Evolutionary conservation across 495 filamentous ascomycete species (phyloP).

Genomic region (Xylona heveae): DNA sequence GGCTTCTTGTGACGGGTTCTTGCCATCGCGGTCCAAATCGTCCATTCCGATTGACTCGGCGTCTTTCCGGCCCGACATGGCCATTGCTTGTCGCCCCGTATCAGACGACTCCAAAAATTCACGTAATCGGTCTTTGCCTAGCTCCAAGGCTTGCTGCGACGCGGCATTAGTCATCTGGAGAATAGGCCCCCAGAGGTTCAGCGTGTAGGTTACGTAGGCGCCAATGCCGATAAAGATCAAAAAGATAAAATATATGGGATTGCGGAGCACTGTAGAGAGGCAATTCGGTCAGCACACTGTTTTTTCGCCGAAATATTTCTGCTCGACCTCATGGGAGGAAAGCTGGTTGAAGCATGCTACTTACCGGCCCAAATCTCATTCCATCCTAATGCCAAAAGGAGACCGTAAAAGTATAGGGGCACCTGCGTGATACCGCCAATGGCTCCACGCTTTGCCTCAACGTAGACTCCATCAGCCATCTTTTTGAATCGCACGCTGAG

Average conservation of each 20-base stretch:
- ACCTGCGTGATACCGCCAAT: slow-evolving; percentile 91
- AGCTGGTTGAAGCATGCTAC: slow-evolving; percentile 11
- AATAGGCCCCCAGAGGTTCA: slow-evolving; percentile 93
- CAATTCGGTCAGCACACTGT: slow-evolving; percentile 4
- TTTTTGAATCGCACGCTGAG: slow-evolving; percentile 92
- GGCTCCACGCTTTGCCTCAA: slow-evolving; percentile 89
- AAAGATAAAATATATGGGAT: slow-evolving; percentile 81
- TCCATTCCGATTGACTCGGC: slow-evolving; percentile 32
- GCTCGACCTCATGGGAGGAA: not conserved
- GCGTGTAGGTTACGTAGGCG: slow-evolving; percentile 72
- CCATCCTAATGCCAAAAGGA: slow-evolving; percentile 82
- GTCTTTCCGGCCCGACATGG: slow-evolving; percentile 30
- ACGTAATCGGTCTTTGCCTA: slow-evolving; percentile 70
- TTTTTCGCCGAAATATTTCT: not conserved
- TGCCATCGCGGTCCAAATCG: slow-evolving; percentile 36
- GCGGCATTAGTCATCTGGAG: slow-evolving; percentile 85
- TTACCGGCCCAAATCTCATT: slow-evolving; percentile 86
- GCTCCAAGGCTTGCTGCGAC: slow-evolving; percentile 60
- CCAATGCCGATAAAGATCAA: slow-evolving; percentile 52
- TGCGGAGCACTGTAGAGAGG: slow-evolving; percentile 49
- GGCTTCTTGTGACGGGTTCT: slow-evolving; percentile 18
- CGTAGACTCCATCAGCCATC: slow-evolving; percentile 87
- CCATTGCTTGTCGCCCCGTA: slow-evolving; percentile 58
- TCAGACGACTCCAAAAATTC: slow-evolving; percentile 71
- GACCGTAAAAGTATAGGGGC: slow-evolving; percentile 79